Conservation (phyloP, 208 protist genomes). For the Trypanosoma conorhini region DNA sequence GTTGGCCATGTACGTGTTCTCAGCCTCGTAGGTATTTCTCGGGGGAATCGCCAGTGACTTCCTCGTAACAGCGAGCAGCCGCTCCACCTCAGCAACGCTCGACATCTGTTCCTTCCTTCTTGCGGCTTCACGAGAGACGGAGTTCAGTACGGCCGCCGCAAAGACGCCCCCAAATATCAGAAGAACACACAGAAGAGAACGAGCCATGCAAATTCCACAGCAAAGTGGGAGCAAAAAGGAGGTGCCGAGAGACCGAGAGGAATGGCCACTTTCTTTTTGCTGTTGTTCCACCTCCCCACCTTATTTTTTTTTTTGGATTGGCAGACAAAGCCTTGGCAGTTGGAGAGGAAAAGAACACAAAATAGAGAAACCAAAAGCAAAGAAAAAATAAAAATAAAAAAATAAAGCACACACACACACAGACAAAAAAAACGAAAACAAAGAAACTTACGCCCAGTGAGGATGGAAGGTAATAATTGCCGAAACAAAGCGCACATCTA, state of each 20-base stretch:
- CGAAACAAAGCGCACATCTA: too few relatives aligned
- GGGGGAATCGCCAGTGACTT: slow-evolving; percentile 47
- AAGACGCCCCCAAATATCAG: slow-evolving; percentile 4
- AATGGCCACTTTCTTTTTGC: neutral
- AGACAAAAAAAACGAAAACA: too few relatives aligned
- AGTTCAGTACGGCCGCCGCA: neutral
- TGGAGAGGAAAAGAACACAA: neutral
- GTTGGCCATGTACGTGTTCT: slow-evolving; percentile 41
- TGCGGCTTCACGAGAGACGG: neutral
- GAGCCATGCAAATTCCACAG: neutral
- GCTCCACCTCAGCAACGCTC: slow-evolving; percentile 40
- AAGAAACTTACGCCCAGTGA: too few relatives aligned
- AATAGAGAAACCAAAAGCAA: neutral
- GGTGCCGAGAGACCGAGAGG: slow-evolving; percentile 1
- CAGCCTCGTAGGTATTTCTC: slow-evolving; percentile 68
- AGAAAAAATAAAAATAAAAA: slow-evolving; percentile 9
- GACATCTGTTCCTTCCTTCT: slow-evolving; percentile 8
- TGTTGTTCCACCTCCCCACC: neutral
- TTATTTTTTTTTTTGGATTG: neutral
- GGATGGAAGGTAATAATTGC: too few relatives aligned
- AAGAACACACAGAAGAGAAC: slow-evolving; percentile 5
- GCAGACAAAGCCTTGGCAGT: neutral
- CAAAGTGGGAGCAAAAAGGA: neutral
- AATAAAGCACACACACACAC: neutral
- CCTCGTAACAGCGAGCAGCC: slow-evolving; percentile 36